Evolutionary conservation across 1,139 yeast genomes (phyloP), one percentile per base, ranked within the genome.

Genomic region (Kurtzmaniella quercitrusa): DNA sequence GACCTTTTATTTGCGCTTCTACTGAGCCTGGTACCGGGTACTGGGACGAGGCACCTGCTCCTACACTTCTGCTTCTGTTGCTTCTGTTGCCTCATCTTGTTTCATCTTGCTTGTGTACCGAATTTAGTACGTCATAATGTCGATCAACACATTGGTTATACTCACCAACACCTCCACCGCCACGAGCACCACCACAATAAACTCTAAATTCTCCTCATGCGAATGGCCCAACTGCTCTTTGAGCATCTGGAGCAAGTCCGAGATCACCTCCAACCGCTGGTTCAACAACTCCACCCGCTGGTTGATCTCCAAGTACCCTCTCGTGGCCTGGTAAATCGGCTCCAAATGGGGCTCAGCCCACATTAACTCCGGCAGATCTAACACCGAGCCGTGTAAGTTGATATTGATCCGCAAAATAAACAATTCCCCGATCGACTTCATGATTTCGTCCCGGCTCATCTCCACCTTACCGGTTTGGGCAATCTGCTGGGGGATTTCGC

Each of bases 321-420:
- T 79, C 2, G 95, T 88, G 0, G 98, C 97, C 62, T 90, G 97
- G 63, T 93, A 93, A 45, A 91, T 90, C 1, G 98, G 98, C 60
- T 93, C 98, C 47, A 93, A 70, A 57, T 91, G 96, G 1, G 98
- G 98, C 59, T 93, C 98, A 0, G 96, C 83, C 98, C 98, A 93
- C 96, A 93, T 90, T 46, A 93, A 78, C 61, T 93, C 98, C 0
- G 98, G 98, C 1, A 96, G 87, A 60, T 93, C 98, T 50, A 93
- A 69, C 18, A 93, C 94, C 2, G 97, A 89, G 1, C 98, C 98
- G 65, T 93, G 98, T 49, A 93, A 70, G 58, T 93, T 93, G 52
- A 90, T 88, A 62, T 86, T 89, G 47, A 93, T 93, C 48, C 98
- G 72, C 51, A 93, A 70, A 47, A 93, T 93, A 62, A 93, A 93